A percentile compares a stretch with the other conserved stretches of the same genome.
Conservation (phyloP, 805 yeast genomes). For the Metschnikowia dekortorum region DNA sequence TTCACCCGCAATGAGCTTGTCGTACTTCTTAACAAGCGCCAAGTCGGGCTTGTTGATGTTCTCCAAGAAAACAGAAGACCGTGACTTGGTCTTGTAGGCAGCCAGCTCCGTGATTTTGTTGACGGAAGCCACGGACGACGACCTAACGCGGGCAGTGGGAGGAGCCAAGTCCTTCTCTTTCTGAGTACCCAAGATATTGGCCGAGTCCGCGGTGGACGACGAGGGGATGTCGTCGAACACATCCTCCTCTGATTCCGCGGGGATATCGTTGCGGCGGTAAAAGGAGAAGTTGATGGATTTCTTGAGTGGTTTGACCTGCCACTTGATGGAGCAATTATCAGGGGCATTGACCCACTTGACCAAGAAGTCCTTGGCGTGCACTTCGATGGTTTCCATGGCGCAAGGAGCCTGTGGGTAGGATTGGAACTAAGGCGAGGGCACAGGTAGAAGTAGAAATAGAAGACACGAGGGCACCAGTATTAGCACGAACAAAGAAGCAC, state of each 20-base stretch:
- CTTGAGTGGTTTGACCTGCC: conserved; percentile 75
- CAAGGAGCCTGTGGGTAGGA: no score
- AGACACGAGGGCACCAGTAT: no score
- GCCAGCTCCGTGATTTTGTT: conserved; percentile 30
- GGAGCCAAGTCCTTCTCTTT: neutral
- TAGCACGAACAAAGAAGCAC: no score
- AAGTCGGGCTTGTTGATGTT: conserved; percentile 39
- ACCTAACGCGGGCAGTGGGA: conserved; percentile 17
- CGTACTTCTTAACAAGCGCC: conserved; percentile 55
- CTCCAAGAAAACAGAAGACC: conserved; percentile 36
- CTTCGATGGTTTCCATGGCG: conserved; percentile 84
- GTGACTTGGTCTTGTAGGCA: conserved; percentile 30
- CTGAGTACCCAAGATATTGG: neutral
- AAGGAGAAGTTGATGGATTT: conserved; percentile 40
- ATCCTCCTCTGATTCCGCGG: neutral
- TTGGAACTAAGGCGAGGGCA: no score
- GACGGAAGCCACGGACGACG: conserved; percentile 31
- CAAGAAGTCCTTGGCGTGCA: conserved; percentile 83
- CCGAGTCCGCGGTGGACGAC: neutral
- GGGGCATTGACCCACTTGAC: conserved; percentile 88
- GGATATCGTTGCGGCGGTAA: conserved; percentile 28
- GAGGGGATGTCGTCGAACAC: neutral
- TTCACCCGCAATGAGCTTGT: conserved; percentile 50
- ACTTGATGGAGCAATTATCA: conserved; percentile 58
- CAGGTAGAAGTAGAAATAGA: no score